A percentile compares a stretch with the other conserved stretches of the same genome.
Conservation (phyloP, 371 early-diverging fungal genomes). For the Mucor lusitanicus region DNA sequence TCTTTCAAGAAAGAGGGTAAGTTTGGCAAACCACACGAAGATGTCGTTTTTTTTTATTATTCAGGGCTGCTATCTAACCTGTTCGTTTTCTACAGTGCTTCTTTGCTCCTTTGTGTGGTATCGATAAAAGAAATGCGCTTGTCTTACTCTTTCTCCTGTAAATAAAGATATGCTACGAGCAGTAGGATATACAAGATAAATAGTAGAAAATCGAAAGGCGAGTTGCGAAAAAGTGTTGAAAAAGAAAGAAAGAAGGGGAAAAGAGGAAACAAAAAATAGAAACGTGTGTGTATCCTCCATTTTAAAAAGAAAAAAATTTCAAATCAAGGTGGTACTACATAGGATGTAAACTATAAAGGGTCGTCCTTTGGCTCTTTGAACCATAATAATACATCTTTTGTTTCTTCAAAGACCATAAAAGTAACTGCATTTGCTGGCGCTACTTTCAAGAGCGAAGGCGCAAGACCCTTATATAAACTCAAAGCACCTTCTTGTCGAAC, state of each 20-base stretch:
- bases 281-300: slow-evolving; percentile 13
- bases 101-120: neutral
- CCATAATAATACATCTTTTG: slow-evolving; percentile 44
- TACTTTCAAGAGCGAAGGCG: slow-evolving; percentile 85
- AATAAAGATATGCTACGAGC: neutral
- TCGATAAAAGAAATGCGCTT: neutral
- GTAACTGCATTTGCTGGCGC: slow-evolving; percentile 86
- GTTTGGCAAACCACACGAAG: neutral
- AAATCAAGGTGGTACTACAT: slow-evolving; percentile 14
- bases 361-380: slow-evolving; percentile 20
- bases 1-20: neutral
- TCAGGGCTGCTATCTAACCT: neutral
- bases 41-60: neutral
- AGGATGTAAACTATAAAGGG: slow-evolving; percentile 3
- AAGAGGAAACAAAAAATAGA: slow-evolving; percentile 9
- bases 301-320: slow-evolving; percentile 6
- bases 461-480: slow-evolving; percentile 86
- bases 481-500: slow-evolving; percentile 73
- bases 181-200: neutral
- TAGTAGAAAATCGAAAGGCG: neutral
- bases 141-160: neutral
- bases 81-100: neutral
- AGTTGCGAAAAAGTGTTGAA: neutral
- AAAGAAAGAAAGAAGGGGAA: slow-evolving; percentile 2
- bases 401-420: slow-evolving; percentile 79